Base-by-base conservation (phyloP, 2,329 filamentous ascomycete genomes). In the Pseudophaeomoniella oleicola region DNA sequence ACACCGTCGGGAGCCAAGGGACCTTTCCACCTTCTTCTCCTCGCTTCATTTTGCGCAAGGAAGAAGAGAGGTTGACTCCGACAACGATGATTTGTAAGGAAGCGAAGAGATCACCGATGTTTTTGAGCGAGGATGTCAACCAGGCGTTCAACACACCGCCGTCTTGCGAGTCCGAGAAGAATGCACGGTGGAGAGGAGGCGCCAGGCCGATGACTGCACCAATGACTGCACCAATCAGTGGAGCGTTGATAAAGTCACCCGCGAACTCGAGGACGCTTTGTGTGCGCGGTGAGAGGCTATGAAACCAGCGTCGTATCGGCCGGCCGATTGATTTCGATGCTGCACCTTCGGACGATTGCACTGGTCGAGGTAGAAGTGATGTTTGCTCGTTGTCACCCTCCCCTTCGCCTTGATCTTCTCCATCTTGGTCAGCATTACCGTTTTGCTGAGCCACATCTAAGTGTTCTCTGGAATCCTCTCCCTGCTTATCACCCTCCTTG, bases 81-180 rank as follows among this genome's bases (percentile, higher is more conserved):
- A 78, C 75, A 0, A 81, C 66, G 12, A 81, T 66, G 12, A 81
- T 71, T 18, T 78, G 78, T 16, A 78, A 55, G 0, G 72, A 66
- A 0, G 77, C 73, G 48, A 81, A 81, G 0, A 81, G 59, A 0
- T 66, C 61, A 3, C 77, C 76, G 15, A 80, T 62, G 38, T 75
- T 78, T 44, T 72, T 65, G 14, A 81, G 54, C 0, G 70, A 68
- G 0, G 65, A 62, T 0, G 75, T 80, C 29, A 81, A 56, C 76
- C 75, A 81, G 1, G 75, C 75, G 14, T 70, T 75, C 46, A 81
- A 68, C 38, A 76, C 70, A 2, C 78, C 75, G 4, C 76, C 77
- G 4, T 76, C 57, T 5, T 68, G 51, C 5, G 64, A 64, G 10
- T 64, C 54, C 35, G 56, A 63, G 58, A 81, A 81, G 53, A 82